These are phyloP conservation scores for Cyclanthera cordifolia DNA, from an alignment of 306 rosid species.

Conservation along the genomic window DNA sequence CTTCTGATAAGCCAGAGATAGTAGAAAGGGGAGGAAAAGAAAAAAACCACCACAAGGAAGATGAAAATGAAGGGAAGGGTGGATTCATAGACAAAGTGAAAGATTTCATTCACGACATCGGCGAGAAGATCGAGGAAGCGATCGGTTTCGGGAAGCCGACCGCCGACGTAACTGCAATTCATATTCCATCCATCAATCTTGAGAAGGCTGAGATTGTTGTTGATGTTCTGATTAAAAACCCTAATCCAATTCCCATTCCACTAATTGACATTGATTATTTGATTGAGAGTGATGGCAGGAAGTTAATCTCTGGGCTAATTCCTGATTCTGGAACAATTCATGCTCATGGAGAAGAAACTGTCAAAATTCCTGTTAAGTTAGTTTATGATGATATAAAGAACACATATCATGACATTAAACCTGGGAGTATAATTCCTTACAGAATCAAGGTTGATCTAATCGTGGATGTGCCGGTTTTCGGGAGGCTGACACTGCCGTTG, in stretches of 20 bases:
- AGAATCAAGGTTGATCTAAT: slow-evolving; percentile 66
- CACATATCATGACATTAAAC: slow-evolving; percentile 56
- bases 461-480: slow-evolving; percentile 76
- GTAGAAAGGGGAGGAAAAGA: slow-evolving; percentile 44
- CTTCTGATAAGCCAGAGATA: slow-evolving; percentile 46
- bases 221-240: slow-evolving; percentile 81
- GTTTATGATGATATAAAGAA: slow-evolving; percentile 71
- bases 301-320: slow-evolving; percentile 72
- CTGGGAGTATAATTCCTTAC: slow-evolving; percentile 79
- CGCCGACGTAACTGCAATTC: slow-evolving; percentile 63
- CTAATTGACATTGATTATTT: slow-evolving; percentile 67
- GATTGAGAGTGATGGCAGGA: slow-evolving; percentile 84
- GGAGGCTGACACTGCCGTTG: slow-evolving; percentile 71
- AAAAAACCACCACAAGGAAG: slow-evolving; percentile 34
- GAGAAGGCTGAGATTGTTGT: slow-evolving; percentile 64
- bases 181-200: slow-evolving; percentile 53
- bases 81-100: slow-evolving; percentile 80
- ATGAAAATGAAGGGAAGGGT: slow-evolving; percentile 41
- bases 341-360: slow-evolving; percentile 78
- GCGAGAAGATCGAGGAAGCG: slow-evolving; percentile 79
- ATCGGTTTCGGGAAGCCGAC: slow-evolving; percentile 91
- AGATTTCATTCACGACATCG: slow-evolving; percentile 85
- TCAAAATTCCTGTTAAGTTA: slow-evolving; percentile 58
- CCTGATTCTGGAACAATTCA: slow-evolving; percentile 88
- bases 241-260: slow-evolving; percentile 89